Conservation (phyloP, 1,284 basidiomycete genomes). For the Vanrija sp. region DNA sequence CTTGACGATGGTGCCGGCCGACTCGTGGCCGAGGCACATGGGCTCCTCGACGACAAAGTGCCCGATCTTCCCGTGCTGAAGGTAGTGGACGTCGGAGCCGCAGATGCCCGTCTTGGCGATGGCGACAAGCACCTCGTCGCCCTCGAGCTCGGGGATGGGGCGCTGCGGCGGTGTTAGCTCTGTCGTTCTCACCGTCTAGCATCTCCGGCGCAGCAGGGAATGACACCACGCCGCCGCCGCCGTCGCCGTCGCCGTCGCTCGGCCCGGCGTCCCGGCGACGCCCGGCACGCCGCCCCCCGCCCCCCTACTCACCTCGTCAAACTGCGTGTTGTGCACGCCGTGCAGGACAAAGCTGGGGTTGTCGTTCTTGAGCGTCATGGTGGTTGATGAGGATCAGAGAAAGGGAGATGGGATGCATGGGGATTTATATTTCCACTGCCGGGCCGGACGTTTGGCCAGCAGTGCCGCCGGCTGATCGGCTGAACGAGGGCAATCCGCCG, state of each 20-base stretch:
- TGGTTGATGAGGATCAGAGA: background rate
- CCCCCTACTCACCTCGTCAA: constrained; percentile 48
- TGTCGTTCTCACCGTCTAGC: background rate
- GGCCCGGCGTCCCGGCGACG: background rate
- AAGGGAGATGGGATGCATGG: background rate
- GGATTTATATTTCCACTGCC: too few relatives aligned
- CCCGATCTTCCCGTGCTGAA: constrained; percentile 43
- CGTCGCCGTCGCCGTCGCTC: background rate
- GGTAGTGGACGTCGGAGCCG: constrained; percentile 69
- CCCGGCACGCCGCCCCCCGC: background rate
- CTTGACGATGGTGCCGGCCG: constrained; percentile 36
- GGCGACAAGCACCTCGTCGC: constrained; percentile 78
- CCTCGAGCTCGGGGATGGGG: constrained; percentile 69
- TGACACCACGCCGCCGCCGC: background rate
- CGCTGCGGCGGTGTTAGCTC: constrained; percentile 49
- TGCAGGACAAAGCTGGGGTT: constrained; percentile 48
- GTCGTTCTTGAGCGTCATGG: constrained; percentile 25
- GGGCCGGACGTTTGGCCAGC: too few relatives aligned
- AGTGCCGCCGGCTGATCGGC: background rate
- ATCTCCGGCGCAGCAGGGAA: background rate
- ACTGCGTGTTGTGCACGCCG: constrained; percentile 45
- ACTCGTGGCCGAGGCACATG: constrained; percentile 48
- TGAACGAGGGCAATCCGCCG: background rate
- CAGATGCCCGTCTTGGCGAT: constrained; percentile 94
- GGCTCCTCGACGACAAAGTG: constrained; percentile 46